Percentiles rank a stretch among this genome's conserved stretches.
phyloP scores from a whole-genome alignment of 352 stramenopile species.

The Phytophthora pisi region DNA sequence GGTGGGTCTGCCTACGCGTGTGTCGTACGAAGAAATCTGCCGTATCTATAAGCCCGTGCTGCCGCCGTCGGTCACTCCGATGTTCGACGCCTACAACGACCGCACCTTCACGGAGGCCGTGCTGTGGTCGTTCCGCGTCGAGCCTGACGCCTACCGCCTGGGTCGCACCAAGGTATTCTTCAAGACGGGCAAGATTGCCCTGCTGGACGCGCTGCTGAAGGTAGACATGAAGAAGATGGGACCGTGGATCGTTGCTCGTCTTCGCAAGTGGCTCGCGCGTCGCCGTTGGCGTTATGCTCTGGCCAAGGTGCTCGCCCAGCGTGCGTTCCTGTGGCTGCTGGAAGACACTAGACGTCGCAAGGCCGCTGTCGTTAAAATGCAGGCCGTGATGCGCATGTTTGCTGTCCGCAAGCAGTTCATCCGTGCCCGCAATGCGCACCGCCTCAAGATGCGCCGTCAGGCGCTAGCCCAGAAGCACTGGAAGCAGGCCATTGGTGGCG shows the following conservation, averaged over 20 bases:
- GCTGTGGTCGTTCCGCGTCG: slow-evolving; percentile 91
- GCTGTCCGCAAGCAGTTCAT: slow-evolving; percentile 86
- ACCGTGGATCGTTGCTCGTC: slow-evolving; percentile 81
- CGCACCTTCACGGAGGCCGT: slow-evolving; percentile 89
- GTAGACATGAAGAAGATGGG: slow-evolving; percentile 92
- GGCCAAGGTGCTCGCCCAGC: slow-evolving; percentile 86
- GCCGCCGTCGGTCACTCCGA: slow-evolving; percentile 71
- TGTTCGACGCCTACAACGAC: slow-evolving; percentile 86
- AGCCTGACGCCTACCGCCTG: slow-evolving; percentile 85
- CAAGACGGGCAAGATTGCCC: slow-evolving; percentile 91
- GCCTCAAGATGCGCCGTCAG: slow-evolving; percentile 72
- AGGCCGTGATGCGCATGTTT: slow-evolving; percentile 88
- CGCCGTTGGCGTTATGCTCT: slow-evolving; percentile 85
- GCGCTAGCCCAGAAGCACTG: slow-evolving; percentile 71
- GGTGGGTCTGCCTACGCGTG: slow-evolving; percentile 88
- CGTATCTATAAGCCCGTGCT: slow-evolving; percentile 87
- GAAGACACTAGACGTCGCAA: slow-evolving; percentile 80
- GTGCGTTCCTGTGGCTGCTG: slow-evolving; percentile 80
- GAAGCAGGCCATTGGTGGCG: slow-evolving; percentile 66
- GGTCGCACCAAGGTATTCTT: slow-evolving; percentile 93
- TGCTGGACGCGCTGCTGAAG: slow-evolving; percentile 87
- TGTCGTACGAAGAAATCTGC: slow-evolving; percentile 91
- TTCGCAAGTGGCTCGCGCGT: slow-evolving; percentile 86
- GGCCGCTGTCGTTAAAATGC: slow-evolving; percentile 80
- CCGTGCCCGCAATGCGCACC: slow-evolving; percentile 63